Conservation (phyloP, 352 stramenopile species). For the Globisporangium cystogenes region DNA sequence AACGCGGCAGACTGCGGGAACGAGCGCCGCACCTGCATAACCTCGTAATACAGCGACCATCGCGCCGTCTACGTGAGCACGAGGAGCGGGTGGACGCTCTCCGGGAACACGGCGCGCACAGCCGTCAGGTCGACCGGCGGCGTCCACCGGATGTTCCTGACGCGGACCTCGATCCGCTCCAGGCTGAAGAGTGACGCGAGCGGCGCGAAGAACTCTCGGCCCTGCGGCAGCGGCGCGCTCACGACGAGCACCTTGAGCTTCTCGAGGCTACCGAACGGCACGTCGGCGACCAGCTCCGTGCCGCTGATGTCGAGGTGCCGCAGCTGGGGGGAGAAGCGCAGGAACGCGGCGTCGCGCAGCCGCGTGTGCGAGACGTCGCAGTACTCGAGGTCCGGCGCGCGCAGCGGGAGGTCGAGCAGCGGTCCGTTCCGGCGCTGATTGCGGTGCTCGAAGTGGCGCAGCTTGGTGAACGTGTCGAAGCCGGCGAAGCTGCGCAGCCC, state of each 20-base stretch:
- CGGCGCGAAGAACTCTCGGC: background rate
- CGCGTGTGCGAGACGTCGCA: background rate
- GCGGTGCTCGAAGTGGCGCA: background rate
- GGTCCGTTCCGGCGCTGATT: too few relatives aligned
- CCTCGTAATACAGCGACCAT: too few relatives aligned
- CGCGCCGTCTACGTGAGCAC: too few relatives aligned
- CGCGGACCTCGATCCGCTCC: background rate
- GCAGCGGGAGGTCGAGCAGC: background rate
- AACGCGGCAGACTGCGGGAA: too few relatives aligned
- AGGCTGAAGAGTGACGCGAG: background rate
- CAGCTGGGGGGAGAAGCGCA: background rate
- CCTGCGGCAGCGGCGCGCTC: background rate
- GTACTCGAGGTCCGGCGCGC: background rate
- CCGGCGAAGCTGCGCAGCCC: background rate
- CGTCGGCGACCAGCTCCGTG: background rate
- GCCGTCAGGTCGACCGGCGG: background rate
- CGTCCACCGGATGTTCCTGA: too few relatives aligned
- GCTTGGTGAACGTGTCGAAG: background rate
- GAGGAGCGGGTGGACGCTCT: background rate
- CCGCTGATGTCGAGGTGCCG: background rate
- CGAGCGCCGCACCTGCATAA: too few relatives aligned
- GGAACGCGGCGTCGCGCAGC: background rate
- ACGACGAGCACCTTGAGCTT: background rate
- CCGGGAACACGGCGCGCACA: background rate
- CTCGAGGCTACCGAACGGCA: background rate